Evolutionary conservation across 2,329 filamentous ascomycete genomes (phyloP).

Genomic region (Acephala macrosclerotiorum): DNA sequence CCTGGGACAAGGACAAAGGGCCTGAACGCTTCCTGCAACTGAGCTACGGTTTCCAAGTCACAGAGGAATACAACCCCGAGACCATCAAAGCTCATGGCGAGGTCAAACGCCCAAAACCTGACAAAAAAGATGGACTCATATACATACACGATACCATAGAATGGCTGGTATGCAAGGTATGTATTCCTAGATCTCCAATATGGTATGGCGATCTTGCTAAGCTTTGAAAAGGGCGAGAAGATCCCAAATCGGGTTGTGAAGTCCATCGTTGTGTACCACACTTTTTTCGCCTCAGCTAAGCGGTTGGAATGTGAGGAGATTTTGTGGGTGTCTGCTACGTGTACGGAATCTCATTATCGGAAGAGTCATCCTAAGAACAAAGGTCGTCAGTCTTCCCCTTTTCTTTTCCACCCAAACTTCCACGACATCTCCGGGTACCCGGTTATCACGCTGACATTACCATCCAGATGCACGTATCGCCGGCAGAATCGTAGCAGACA

Average conservation of each 20-base stretch:
- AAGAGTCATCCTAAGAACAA: not conserved
- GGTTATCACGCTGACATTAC: not conserved
- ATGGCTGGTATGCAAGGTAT: not conserved
- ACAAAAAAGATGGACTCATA: not conserved
- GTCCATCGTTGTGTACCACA: not conserved
- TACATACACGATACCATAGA: not conserved
- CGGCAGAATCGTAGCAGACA: not conserved
- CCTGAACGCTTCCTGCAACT: not conserved
- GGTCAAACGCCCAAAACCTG: not conserved
- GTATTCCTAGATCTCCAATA: not conserved
- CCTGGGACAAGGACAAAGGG: not conserved
- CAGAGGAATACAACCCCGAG: not conserved
- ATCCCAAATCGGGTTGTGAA: not conserved
- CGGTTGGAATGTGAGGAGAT: not conserved
- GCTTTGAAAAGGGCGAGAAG: not conserved
- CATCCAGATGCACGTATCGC: not conserved
- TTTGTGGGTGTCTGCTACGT: not conserved
- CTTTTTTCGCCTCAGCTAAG: not conserved
- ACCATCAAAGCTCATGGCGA: not conserved
- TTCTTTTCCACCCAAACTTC: not conserved
- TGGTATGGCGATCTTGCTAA: not conserved
- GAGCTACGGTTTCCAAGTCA: not conserved
- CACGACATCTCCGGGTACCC: not conserved
- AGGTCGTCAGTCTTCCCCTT: not conserved
- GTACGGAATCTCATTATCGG: not conserved